Evolutionary conservation across 1,139 yeast genomes (phyloP).

Genomic region (Suhomyces kunorum): DNA sequence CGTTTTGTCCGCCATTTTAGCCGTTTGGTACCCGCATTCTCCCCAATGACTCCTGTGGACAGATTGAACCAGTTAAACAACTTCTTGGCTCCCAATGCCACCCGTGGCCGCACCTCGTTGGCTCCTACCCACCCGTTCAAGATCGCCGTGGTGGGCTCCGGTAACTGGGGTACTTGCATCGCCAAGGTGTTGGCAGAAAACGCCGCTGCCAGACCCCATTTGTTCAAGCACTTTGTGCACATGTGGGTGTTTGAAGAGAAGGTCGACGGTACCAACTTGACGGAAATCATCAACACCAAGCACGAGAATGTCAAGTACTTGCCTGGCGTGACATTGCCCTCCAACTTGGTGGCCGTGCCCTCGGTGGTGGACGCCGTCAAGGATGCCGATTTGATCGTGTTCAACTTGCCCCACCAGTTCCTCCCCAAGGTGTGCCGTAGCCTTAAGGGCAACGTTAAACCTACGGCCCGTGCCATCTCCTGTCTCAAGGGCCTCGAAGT

Average conservation of each 20-base stretch:
- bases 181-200: slow-evolving; percentile 51
- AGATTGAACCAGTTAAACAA: slow-evolving; percentile 45
- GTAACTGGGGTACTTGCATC: slow-evolving; percentile 54
- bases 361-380: slow-evolving; percentile 39
- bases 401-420: slow-evolving; percentile 53
- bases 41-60: slow-evolving; percentile 26
- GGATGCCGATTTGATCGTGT: slow-evolving; percentile 48
- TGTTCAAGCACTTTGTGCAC: slow-evolving; percentile 41
- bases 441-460: slow-evolving; percentile 43
- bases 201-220: slow-evolving; percentile 40
- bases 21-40: neutral
- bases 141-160: slow-evolving; percentile 49
- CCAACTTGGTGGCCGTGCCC: slow-evolving; percentile 45
- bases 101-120: slow-evolving; percentile 19
- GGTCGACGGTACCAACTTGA: slow-evolving; percentile 44
- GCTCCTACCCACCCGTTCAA: slow-evolving; percentile 38
- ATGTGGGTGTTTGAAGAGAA: slow-evolving; percentile 54
- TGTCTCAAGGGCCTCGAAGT: slow-evolving; percentile 54
- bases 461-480: slow-evolving; percentile 45
- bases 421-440: slow-evolving; percentile 40
- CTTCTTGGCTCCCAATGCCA: slow-evolving; percentile 31
- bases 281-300: slow-evolving; percentile 45
- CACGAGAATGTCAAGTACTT: slow-evolving; percentile 50
- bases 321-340: slow-evolving; percentile 47
- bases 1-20: neutral